Base-by-base conservation (phyloP, 116 monocot genomes). In the Dioscorea cayenensis region DNA sequence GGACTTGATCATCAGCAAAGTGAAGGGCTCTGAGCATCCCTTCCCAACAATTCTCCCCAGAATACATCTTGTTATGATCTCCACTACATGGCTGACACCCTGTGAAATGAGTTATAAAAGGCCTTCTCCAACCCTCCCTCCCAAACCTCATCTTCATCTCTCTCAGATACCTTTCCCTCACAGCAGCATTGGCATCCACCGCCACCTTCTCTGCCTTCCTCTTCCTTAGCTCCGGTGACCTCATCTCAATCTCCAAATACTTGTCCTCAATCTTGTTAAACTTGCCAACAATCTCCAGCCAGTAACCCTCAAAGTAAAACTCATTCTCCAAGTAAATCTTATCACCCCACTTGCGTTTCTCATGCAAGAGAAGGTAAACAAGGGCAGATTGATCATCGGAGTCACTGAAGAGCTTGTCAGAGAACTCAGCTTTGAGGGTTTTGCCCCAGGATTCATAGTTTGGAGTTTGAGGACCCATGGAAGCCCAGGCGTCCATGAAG, bases 321-420 rank as follows among this genome's bases (percentile, higher is more conserved):
- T 82, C 78, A 77, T 51, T 80, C 71, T 95, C 95, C 16, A 95
- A 70, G 68, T 82, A 85, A 9, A 89, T 77, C 76, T 83, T 87
- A 25, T 78, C 78, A 0, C 70, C 81, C 89, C 91, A 91, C 36
- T 58, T 70, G 14, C 63, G 66, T 50, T 81, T 80, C 28, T 82
- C 72, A 6, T 75, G 61, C 37, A 84, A 49, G 50, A 91, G 79
- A 55, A 95, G 71, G 77, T 91, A 89, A 23, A 85, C 77, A 22
- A 95, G 86, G 1, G 76, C 95, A 1, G 89, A 80, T 74, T 91
- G 95, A 71, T 95, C 95, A 75, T 95, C 92, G 36, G 92, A 86
- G 27, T 81, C 86, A 14, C 73, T 66, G 74, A 81, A 86, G 9
- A 85, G 27, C 78, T 95, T 91, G 76, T 89, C 89, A 38, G 77